Evolutionary conservation across 768 basidiomycete genomes (phyloP), one percentile per base, ranked within the genome.

Genomic region (Fomitopsis pulvina): DNA sequence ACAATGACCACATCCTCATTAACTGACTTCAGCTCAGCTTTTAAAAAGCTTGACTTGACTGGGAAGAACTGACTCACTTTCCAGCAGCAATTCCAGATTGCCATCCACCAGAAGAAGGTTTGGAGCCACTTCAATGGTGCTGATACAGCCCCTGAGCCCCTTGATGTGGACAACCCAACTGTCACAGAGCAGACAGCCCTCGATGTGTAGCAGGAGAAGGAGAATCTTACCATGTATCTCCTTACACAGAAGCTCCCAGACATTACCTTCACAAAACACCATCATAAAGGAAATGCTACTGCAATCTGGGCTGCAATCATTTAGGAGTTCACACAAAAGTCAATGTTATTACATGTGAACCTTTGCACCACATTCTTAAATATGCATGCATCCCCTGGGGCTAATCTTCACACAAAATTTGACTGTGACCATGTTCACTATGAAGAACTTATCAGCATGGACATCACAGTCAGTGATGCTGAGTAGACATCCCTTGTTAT

Each of bases 261-360:
- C 11, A 30, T 18, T 0, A 37, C 65, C 65, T 26, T 67, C n/a
- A 59, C 67, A 41, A 53, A 54, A 14, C 44, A 67, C 32, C 55
- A 55, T 16, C 26, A 18, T 18, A 56, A 65, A 48, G 14, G 20
- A 4, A 61, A 57, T 1, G 66, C 69, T 20, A 57, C 54, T 9
- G 60, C 58, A 8, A 58, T 57, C 29, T 71, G 70, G 70, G 55
- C 59, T 10, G 52, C 53, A 11, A 66, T 71, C 41, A 54, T 60
- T 3, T 25, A 32, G 4, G 68, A 71, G 42, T 71, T 60, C 53
- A 65, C 66, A 2, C 51, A 64, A 34, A 68, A 68, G 48, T 58
- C 34, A 22, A 11, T 46, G 5, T 20, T 46, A 18, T 12, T 21
- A 4, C 37, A 38, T 14, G 37, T 37, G 20, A 41, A 41, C 44